Conservation (phyloP, 331 rosid genomes). For the Quercus phellos region DNA sequence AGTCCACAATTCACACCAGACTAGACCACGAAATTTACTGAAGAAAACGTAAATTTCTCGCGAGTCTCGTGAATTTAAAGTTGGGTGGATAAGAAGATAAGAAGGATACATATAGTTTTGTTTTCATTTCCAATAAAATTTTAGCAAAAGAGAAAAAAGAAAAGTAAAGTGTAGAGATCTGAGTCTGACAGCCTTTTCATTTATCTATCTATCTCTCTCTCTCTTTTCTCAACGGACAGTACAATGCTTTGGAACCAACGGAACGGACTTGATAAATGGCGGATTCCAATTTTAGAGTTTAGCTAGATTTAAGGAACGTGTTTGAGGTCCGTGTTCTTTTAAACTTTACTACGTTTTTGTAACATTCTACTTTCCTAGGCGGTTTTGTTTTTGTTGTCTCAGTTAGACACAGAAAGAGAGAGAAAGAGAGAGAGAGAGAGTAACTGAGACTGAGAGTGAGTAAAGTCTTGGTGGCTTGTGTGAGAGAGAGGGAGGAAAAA, state of each 20-base stretch:
- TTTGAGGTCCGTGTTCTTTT: constrained; percentile 61
- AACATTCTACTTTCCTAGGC: constrained; percentile 37
- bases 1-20: no score
- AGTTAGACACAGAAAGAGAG: neutral
- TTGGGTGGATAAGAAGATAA: constrained; percentile 13
- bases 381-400: constrained; percentile 36
- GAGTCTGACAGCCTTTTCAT: constrained; percentile 37
- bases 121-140: neutral
- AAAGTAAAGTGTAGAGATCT: constrained; percentile 6
- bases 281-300: constrained; percentile 40
- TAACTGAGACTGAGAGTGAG: no score
- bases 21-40: neutral
- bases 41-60: neutral
- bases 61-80: neutral
- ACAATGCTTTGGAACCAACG: neutral
- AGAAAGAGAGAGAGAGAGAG: neutral
- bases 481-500: neutral
- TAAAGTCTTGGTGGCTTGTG: neutral
- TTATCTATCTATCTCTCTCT: neutral
- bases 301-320: constrained; percentile 39
- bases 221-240: neutral
- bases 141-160: neutral
- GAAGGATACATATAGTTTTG: neutral
- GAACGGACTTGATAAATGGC: constrained; percentile 39
- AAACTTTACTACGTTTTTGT: constrained; percentile 7